Conservation (phyloP, 768 basidiomycete genomes). For the Boletus tylopilopsis region DNA sequence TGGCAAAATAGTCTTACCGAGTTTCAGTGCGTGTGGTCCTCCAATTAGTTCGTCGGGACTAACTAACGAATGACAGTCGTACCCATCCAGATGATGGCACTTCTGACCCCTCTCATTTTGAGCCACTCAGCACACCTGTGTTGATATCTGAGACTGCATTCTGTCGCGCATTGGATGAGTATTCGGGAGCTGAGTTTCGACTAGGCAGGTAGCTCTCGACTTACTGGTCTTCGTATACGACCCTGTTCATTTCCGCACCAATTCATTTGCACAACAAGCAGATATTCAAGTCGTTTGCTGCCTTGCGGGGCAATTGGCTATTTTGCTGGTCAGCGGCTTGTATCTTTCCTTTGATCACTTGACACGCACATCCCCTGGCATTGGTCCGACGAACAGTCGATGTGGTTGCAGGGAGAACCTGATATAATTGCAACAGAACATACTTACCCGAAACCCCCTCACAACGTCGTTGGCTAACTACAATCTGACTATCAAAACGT, state of each 20-base stretch:
- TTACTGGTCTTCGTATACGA: constrained; percentile 2
- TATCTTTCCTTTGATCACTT: too few relatives aligned
- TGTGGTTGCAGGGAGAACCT: too few relatives aligned
- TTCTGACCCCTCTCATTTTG: neutral
- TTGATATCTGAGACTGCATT: constrained; percentile 55
- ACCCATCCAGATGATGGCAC: constrained; percentile 18
- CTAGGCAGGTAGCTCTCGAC: constrained; percentile 57
- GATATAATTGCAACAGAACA: too few relatives aligned
- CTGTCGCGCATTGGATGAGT: constrained; percentile 70
- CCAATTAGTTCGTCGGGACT: neutral
- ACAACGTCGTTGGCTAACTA: too few relatives aligned
- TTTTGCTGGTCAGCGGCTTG: too few relatives aligned
- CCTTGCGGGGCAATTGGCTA: too few relatives aligned
- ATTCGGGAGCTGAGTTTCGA: constrained; percentile 69
- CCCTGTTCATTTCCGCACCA: neutral
- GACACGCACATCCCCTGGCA: too few relatives aligned
- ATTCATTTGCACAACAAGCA: neutral
- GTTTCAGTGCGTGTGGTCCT: constrained; percentile 54
- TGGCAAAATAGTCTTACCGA: constrained; percentile 85
- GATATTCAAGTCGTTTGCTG: too few relatives aligned
- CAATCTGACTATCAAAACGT: too few relatives aligned
- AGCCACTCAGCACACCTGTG: constrained; percentile 1
- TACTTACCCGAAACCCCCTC: too few relatives aligned
- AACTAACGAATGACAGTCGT: constrained; percentile 12
- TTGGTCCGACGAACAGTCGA: too few relatives aligned